Percentiles rank a stretch among this genome's conserved stretches.
Evolutionary conservation across 2,329 filamentous ascomycete genomes (phyloP).

Genomic region (Leptographium wingfieldii): DNA sequence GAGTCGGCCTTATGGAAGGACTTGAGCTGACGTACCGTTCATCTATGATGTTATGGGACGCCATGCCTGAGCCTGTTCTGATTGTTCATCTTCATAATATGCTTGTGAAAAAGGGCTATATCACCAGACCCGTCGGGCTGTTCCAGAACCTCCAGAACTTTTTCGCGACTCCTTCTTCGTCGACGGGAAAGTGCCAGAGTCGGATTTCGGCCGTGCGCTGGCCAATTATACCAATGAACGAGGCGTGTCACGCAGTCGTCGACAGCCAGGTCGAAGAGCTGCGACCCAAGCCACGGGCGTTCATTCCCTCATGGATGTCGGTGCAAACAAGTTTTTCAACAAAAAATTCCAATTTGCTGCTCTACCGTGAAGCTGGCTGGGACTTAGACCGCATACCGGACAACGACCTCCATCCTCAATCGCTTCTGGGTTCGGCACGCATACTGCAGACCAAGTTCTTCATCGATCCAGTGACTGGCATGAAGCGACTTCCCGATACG

Average conservation of each 20-base stretch:
- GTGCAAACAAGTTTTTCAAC: slow-evolving; percentile 20
- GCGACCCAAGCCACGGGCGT: not conserved
- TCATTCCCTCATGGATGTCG: slow-evolving; percentile 11
- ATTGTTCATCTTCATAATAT: slow-evolving; percentile 35
- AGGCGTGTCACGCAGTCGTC: not conserved
- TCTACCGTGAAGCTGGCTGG: slow-evolving; percentile 22
- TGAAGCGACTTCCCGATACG: slow-evolving; percentile 17
- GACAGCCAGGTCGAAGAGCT: not conserved
- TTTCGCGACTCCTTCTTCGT: slow-evolving; percentile 18
- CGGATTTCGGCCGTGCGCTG: slow-evolving; percentile 17
- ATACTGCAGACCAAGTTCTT: slow-evolving; percentile 14
- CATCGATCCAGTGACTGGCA: slow-evolving; percentile 17
- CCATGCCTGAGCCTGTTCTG: slow-evolving; percentile 24
- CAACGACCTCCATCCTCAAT: slow-evolving; percentile 16
- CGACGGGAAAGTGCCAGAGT: not conserved
- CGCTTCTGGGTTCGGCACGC: slow-evolving; percentile 16
- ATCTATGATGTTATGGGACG: slow-evolving; percentile 26
- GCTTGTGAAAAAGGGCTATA: slow-evolving; percentile 27
- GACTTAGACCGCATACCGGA: slow-evolving; percentile 23
- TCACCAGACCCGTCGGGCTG: slow-evolving; percentile 21
- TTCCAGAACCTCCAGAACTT: slow-evolving; percentile 18
- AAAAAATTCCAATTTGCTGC: slow-evolving; percentile 20
- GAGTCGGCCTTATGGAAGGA: slow-evolving; percentile 29
- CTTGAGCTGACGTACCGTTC: slow-evolving; percentile 26
- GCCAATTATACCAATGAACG: not conserved